Evolutionary conservation across 192 early-diverging fungal genomes (phyloP).

Genomic region (Haplosporangium gracile): DNA sequence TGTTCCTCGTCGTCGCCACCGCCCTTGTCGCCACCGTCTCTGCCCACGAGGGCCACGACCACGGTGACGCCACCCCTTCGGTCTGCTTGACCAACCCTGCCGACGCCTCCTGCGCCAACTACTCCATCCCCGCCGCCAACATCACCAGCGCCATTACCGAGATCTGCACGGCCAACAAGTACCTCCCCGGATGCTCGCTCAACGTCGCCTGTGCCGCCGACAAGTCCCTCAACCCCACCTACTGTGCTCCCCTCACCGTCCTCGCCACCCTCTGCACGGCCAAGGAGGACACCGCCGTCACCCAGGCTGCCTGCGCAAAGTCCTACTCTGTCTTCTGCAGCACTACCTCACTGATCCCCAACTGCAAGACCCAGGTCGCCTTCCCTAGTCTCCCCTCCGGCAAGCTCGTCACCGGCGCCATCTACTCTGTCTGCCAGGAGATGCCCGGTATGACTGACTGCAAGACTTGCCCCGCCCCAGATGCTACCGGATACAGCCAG

Average conservation of each 20-base stretch:
- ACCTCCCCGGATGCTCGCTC: conserved; percentile 57
- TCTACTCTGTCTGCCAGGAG: conserved; percentile 54
- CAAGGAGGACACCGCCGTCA: conserved; percentile 31
- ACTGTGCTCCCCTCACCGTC: conserved; percentile 43
- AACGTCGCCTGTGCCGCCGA: conserved; percentile 45
- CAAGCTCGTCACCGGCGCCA: conserved; percentile 37
- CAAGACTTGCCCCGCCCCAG: conserved; percentile 53
- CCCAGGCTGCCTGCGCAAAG: conserved; percentile 33
- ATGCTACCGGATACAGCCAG: conserved; percentile 48
- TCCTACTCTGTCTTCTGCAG: conserved; percentile 37
- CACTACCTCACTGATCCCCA: conserved; percentile 35
- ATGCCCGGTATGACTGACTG: conserved; percentile 48
- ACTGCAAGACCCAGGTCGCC: conserved; percentile 41
- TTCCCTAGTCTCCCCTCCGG: conserved; percentile 52
- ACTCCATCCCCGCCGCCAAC: conserved; percentile 27
- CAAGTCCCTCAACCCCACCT: conserved; percentile 15
- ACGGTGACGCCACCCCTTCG: conserved; percentile 18
- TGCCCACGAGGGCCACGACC: conserved; percentile 42
- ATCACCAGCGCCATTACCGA: conserved; percentile 31
- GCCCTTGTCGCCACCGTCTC: conserved; percentile 27
- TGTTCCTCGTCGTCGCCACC: conserved; percentile 37
- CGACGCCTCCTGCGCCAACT: conserved; percentile 40
- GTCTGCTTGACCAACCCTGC: conserved; percentile 48
- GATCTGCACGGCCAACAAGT: conserved; percentile 42
- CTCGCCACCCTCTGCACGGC: conserved; percentile 49